phyloP scores from a whole-genome alignment of 108 stramenopile species.

The Craspedostauros australis region DNA sequence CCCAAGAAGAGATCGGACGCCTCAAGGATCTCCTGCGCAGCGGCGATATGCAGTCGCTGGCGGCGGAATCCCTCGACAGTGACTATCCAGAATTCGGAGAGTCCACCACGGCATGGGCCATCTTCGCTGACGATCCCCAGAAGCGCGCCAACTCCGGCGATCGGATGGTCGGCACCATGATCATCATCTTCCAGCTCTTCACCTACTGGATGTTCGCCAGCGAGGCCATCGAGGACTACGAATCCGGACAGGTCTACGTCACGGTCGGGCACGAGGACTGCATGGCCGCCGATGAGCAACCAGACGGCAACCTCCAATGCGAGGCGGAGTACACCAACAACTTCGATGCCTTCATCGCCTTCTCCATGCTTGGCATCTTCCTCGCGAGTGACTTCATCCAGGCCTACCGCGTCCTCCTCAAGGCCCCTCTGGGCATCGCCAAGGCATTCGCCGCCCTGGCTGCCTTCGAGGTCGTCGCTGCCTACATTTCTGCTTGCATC shows the following conservation, averaged over 20 bases:
- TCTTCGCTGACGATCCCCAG: conserved; percentile 31
- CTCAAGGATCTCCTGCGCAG: too few relatives aligned
- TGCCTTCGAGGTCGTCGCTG: conserved; percentile 23
- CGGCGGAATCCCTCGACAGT: too few relatives aligned
- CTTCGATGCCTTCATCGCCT: conserved; percentile 34
- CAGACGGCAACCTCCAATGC: conserved; percentile 21
- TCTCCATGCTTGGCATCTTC: conserved; percentile 39
- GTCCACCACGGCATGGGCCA: conserved; percentile 35
- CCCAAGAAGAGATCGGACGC: too few relatives aligned
- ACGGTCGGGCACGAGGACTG: conserved; percentile 18
- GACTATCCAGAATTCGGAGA: conserved; percentile 33
- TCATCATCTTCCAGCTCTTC: conserved; percentile 36
- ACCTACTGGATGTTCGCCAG: conserved; percentile 36
- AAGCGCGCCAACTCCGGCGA: conserved; percentile 15
- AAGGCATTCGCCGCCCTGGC: conserved; percentile 29
- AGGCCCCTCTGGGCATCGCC: conserved; percentile 8
- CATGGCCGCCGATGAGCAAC: conserved; percentile 2
- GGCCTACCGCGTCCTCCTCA: conserved; percentile 20
- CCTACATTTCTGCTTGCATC: conserved; percentile 31
- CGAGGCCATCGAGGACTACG: conserved; percentile 38
- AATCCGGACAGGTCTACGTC: conserved; percentile 21
- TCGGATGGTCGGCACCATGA: conserved; percentile 31
- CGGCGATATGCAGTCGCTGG: too few relatives aligned
- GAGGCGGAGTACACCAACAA: conserved; percentile 30
- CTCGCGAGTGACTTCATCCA: conserved; percentile 26